A percentile compares a stretch with the other conserved stretches of the same genome.
Evolutionary conservation across 805 yeast genomes (phyloP).

Genomic region (Lachancea lanzarotensis): DNA sequence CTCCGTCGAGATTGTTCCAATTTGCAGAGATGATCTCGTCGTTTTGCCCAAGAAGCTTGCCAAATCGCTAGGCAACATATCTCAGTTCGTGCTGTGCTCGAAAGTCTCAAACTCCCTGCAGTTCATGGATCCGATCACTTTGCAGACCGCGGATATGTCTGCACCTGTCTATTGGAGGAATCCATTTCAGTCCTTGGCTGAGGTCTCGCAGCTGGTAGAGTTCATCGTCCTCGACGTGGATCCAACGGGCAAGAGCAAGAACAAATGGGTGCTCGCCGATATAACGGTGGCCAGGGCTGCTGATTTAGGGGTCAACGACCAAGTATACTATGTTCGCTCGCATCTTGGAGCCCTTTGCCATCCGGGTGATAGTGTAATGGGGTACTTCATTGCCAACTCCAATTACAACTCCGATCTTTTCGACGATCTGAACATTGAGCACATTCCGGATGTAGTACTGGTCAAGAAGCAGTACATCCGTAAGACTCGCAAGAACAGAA

Average conservation of each 20-base stretch:
- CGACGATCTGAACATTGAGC: slow-evolving; percentile 57
- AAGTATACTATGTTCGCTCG: slow-evolving; percentile 74
- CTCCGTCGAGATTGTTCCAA: slow-evolving; percentile 91
- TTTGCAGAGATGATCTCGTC: slow-evolving; percentile 94
- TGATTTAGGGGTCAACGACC: slow-evolving; percentile 83
- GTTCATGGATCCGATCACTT: slow-evolving; percentile 76
- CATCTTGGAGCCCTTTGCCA: slow-evolving; percentile 92
- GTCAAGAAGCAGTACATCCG: slow-evolving; percentile 86
- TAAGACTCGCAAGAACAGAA: slow-evolving; percentile 65
- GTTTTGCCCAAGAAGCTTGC: slow-evolving; percentile 87
- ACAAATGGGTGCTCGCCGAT: slow-evolving; percentile 81
- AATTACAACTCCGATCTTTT: slow-evolving; percentile 85
- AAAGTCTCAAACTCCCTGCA: slow-evolving; percentile 78
- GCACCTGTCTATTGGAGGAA: slow-evolving; percentile 73
- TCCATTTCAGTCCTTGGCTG: slow-evolving; percentile 73
- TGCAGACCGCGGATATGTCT: slow-evolving; percentile 69
- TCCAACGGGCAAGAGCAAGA: slow-evolving; percentile 73
- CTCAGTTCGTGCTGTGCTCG: slow-evolving; percentile 77
- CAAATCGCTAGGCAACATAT: slow-evolving; percentile 70
- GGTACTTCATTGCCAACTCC: slow-evolving; percentile 77
- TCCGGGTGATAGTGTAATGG: slow-evolving; percentile 94
- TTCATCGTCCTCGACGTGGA: slow-evolving; percentile 91
- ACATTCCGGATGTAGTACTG: slow-evolving; percentile 76
- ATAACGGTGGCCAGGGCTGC: slow-evolving; percentile 82
- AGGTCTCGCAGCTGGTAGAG: slow-evolving; percentile 70